These are phyloP conservation scores for Isoetes taiwanensis DNA, from an alignment of 75 land plant genomes.

Conservation along the genomic window DNA sequence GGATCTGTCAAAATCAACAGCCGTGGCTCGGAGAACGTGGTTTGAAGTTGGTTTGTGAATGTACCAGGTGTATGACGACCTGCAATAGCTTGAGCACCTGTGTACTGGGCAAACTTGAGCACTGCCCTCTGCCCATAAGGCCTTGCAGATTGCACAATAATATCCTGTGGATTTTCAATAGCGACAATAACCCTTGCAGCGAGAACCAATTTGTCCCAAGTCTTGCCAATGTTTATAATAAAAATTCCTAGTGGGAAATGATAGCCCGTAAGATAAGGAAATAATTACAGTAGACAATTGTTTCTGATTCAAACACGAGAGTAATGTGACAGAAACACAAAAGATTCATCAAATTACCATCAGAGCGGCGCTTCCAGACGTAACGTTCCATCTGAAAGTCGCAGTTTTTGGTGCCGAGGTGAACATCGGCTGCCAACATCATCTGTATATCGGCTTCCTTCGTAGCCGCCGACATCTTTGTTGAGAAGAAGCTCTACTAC, in stretches of 20 bases:
- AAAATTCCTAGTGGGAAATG: constrained; percentile 29
- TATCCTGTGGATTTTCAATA: constrained; percentile 81
- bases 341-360: too few relatives aligned
- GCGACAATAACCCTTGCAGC: constrained; percentile 71
- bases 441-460: constrained; percentile 67
- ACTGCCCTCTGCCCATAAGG: constrained; percentile 84
- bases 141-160: constrained; percentile 87
- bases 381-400: constrained; percentile 89
- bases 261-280: not conserved
- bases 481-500: not conserved
- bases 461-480: constrained; percentile 21
- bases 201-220: constrained; percentile 63
- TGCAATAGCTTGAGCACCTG: constrained; percentile 73
- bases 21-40: constrained; percentile 74
- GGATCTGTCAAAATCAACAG: constrained; percentile 82
- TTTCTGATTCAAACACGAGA: not conserved
- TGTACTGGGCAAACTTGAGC: constrained; percentile 77
- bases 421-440: constrained; percentile 74
- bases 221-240: constrained; percentile 70
- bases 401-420: constrained; percentile 80
- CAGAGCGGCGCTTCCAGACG: constrained; percentile 57
- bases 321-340: not conserved
- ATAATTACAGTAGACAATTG: not conserved
- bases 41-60: constrained; percentile 81
- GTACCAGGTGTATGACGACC: constrained; percentile 82